Conservation (phyloP, 352 stramenopile species). For the Phytophthora kernoviae region DNA sequence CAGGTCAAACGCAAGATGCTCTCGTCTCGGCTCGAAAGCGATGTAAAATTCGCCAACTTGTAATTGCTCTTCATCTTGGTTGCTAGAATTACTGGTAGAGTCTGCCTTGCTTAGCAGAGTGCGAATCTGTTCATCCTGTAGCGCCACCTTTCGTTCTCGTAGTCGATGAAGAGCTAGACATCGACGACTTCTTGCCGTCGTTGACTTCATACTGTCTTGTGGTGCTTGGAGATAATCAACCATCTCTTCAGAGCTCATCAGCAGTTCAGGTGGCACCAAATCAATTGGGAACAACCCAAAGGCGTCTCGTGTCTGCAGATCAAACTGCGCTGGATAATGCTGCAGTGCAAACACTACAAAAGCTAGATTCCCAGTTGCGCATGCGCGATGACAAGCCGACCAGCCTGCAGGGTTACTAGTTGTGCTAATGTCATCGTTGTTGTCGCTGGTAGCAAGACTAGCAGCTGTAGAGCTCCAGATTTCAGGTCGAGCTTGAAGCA, state of each 20-base stretch:
- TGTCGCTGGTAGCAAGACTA: conserved; percentile 7
- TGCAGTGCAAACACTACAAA: conserved; percentile 62
- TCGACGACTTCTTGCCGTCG: conserved; percentile 31
- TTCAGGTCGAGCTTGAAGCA: conserved; percentile 42
- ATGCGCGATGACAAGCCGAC: conserved; percentile 60
- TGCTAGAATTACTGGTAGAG: not conserved
- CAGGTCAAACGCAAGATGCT: conserved; percentile 36
- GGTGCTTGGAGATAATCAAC: conserved; percentile 14
- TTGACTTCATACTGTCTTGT: not conserved
- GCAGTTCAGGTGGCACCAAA: conserved; percentile 56
- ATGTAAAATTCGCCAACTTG: conserved; percentile 37
- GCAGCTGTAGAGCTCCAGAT: conserved; percentile 36
- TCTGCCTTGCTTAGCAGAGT: conserved; percentile 6
- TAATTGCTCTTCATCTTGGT: conserved; percentile 15
- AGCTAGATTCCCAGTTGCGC: conserved; percentile 59
- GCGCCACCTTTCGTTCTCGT: conserved; percentile 36
- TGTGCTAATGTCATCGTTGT: conserved; percentile 15
- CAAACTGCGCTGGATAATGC: conserved; percentile 34
- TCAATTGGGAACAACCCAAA: conserved; percentile 63
- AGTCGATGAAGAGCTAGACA: conserved; percentile 40
- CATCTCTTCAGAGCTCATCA: conserved; percentile 34
- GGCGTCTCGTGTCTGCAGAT: conserved; percentile 43
- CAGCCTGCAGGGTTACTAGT: conserved; percentile 43
- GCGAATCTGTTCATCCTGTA: conserved; percentile 26
- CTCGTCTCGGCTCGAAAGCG: conserved; percentile 44